Evolutionary conservation across 23 red algal genomes (phyloP), one percentile per base, ranked within the genome.

Genomic region (Gracilaria vermiculophylla): DNA sequence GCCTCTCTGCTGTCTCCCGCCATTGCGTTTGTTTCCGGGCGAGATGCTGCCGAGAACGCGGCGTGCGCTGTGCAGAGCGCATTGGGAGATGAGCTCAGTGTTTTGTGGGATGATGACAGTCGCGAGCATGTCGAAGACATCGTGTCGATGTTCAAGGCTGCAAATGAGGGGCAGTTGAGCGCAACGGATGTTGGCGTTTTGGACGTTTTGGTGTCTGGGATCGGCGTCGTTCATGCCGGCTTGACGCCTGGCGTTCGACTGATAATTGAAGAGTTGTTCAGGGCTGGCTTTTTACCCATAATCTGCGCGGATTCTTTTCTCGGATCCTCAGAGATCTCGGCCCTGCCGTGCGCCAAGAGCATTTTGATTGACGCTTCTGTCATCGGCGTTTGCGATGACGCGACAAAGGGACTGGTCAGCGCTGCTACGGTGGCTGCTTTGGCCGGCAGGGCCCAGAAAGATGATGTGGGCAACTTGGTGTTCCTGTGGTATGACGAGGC

Each of bases 381-480:
- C 9, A 53, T 89, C 20, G 85, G 52, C 1, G 53, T 77, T n/a
- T 78, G 72, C 29, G 72, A 78, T 78, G 85, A 89, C 61, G 34
- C 19, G 8, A 53, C 53, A 35, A 76, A 78, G 51, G 85, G 85
- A 24, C 56, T 89, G 33, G 53, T 89, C 34, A 39, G 54, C 20
- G 70, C 53, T 23, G 67, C 85, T 23, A 76, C 72, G 6, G 70
- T 65, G 12, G 85, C 53, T 8, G 53, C 55, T 28, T 69, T 89
- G 16, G 85, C 85, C 14, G 85, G 85, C 15, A 44, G 85, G 36
- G 56, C 54, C 9, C 62, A 69, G 35, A 77, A 58, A 31, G 85
- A 89, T 66, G 85, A 89, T 62, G 85, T 89, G 23, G 85, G 85
- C 31, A 89, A 89, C 49, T 56, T 89, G 17, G 17, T 89, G 7